A percentile compares a stretch with the other conserved stretches of the same genome.
Conservation (phyloP, 2,329 filamentous ascomycete species). For the Colletotrichum kahawae region DNA sequence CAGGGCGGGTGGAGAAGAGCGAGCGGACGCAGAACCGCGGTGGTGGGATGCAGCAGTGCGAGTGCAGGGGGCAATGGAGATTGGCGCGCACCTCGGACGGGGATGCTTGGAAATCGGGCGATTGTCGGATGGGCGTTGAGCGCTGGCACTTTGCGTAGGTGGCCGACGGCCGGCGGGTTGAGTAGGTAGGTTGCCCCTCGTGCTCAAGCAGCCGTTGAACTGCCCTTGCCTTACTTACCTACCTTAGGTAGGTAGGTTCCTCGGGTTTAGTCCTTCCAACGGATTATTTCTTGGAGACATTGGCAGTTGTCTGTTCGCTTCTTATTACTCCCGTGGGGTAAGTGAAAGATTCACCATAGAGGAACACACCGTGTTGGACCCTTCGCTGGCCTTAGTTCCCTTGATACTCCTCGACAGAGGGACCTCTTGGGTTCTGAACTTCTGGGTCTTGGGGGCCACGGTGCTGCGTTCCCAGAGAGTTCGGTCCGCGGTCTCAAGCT, state of each 20-base stretch:
- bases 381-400: not conserved
- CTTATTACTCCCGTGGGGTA: not conserved
- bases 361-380: not conserved
- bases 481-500: slow-evolving; percentile 3
- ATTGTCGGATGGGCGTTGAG: slow-evolving; percentile 15
- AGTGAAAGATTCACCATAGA: not conserved
- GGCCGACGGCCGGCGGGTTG: not conserved
- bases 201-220: not conserved
- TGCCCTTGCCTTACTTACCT: not conserved
- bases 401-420: not conserved
- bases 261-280: not conserved
- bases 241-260: not conserved
- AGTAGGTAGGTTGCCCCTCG: not conserved
- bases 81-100: slow-evolving; percentile 7
- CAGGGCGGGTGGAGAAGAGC: slow-evolving; percentile 18
- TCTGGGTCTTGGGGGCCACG: not conserved
- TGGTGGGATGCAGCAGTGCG: slow-evolving; percentile 12
- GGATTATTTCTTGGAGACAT: not conserved
- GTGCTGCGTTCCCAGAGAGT: not conserved
- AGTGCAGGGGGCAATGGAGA: not conserved
- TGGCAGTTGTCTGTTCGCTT: not conserved
- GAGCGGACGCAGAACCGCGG: slow-evolving; percentile 19
- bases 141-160: not conserved
- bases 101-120: slow-evolving; percentile 22
- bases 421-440: not conserved